Evolutionary conservation across 768 basidiomycete genomes (phyloP), one percentile per base, ranked within the genome.

Genomic region (Auricularia sp.): DNA sequence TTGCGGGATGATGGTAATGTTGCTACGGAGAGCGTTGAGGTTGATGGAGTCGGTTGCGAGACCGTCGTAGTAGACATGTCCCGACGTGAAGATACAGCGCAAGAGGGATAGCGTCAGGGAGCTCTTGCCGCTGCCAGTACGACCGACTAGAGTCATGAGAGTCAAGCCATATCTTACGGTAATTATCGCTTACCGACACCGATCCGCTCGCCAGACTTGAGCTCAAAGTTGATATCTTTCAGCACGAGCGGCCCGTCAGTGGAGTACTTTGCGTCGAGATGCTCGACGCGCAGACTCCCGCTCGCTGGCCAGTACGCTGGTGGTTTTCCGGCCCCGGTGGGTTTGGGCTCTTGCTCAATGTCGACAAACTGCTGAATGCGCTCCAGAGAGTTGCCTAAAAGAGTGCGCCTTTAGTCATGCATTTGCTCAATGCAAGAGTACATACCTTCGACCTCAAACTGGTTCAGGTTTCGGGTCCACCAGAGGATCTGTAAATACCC

Each of bases 291-390:
- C 44, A 88, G 76, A 33, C 79, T 74, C 10, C 87, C 87, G 14
- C 80, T 82, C 11, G 81, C 75, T 0, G 87, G 86, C 87, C 87
- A 88, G 65, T 84, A 79, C 0, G 86, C 86, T 3, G 87, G 86
- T 3, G 86, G 86, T 43, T 74, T 72, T 44, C 81, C 80, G 12
- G 69, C 64, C 21, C 71, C 64, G 0, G 76, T 76, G 2, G 77
- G 64, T 63, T 74, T 71, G 4, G 78, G 78, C 69, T 87, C 85
- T 60, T 84, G 82, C 42, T 86, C 85, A 64, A 86, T 84, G 42
- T 75, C 69, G 18, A 86, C 71, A 69, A 84, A 87, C 44, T 76
- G 75, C 54, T 76, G 71, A 63, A 80, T 75, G 10, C 79, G 70
- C 68, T 77, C 70, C 4, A 73, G 61, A 39, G 21, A 29, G 29